These are phyloP conservation scores for Herpomyces periplanetae DNA, from an alignment of 2,329 filamentous ascomycete species.

Conservation along the genomic window DNA sequence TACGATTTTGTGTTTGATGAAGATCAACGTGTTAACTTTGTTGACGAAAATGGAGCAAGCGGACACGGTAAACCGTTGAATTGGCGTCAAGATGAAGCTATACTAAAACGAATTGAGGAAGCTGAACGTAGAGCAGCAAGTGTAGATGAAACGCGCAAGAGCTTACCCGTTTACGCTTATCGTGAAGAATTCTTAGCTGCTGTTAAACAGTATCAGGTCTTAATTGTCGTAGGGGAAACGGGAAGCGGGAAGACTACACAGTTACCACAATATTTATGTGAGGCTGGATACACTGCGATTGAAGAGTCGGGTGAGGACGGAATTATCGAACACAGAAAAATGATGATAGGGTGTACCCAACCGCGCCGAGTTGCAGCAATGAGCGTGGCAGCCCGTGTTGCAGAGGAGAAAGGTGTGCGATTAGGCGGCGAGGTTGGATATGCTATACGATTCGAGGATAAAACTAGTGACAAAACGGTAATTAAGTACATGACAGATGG, in stretches of 20 bases:
- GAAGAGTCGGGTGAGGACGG: no score
- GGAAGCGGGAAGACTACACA: conserved; percentile 89
- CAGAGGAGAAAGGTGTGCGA: conserved; percentile 65
- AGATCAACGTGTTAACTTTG: conserved; percentile 49
- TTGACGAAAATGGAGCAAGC: conserved; percentile 27
- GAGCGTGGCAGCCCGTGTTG: conserved; percentile 82
- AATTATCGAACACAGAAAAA: no score
- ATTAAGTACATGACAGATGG: conserved; percentile 94
- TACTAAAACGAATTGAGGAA: conserved; percentile 37
- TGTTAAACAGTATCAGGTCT: conserved; percentile 40
- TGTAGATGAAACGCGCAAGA: conserved; percentile 69
- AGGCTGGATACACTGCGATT: conserved; percentile 51
- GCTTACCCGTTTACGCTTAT: conserved; percentile 56
- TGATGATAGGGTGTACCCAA: conserved; percentile 72
- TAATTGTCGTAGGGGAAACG: conserved; percentile 79
- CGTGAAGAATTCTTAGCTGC: conserved; percentile 55
- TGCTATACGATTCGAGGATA: conserved; percentile 71
- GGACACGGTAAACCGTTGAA: conserved; percentile 29
- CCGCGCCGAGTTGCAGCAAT: conserved; percentile 82
- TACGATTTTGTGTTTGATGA: conserved; percentile 86
- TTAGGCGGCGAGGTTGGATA: conserved; percentile 78
- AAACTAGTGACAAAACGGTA: conserved; percentile 56
- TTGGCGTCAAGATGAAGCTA: conserved; percentile 48
- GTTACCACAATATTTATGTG: conserved; percentile 62
- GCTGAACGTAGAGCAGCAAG: conserved; percentile 56